phyloP scores from a whole-genome alignment of 2,329 filamentous ascomycete species.

The Penicillium olsonii region DNA sequence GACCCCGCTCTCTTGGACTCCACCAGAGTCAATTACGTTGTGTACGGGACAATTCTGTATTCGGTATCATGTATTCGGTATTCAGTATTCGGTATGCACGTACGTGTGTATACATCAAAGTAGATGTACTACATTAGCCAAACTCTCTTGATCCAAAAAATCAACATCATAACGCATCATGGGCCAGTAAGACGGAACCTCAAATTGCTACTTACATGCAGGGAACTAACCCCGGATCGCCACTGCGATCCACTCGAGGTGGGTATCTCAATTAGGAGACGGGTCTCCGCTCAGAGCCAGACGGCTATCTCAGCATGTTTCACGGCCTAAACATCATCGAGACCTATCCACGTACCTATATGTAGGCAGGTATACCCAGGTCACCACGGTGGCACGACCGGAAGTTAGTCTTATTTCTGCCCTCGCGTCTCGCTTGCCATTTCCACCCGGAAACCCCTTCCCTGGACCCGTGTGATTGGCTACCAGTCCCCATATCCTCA shows the following conservation, averaged over 20 bases:
- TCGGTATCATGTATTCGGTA: background rate
- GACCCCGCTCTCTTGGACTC: background rate
- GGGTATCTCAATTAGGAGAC: no score
- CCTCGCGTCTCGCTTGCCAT: conserved; percentile 14
- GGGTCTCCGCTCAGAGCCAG: background rate
- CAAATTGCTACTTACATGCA: background rate
- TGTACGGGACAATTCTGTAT: no score
- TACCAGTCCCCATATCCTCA: conserved; percentile 62
- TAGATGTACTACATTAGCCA: no score
- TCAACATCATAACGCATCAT: background rate
- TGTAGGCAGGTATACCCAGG: conserved; percentile 7
- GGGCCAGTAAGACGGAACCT: background rate
- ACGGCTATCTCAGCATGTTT: background rate
- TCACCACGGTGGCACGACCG: conserved; percentile 14
- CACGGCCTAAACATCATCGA: background rate
- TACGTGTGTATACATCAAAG: no score
- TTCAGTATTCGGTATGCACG: background rate
- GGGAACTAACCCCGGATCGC: conserved; percentile 26
- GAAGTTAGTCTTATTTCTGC: conserved; percentile 2
- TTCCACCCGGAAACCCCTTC: conserved; percentile 1
- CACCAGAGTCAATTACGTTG: background rate
- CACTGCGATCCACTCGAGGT: conserved; percentile 21
- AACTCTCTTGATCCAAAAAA: background rate
- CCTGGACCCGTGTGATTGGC: conserved; percentile 16
- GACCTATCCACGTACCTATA: conserved; percentile 2